Conservation (phyloP, 148 eudicot genomes). For the Spergularia marina region DNA sequence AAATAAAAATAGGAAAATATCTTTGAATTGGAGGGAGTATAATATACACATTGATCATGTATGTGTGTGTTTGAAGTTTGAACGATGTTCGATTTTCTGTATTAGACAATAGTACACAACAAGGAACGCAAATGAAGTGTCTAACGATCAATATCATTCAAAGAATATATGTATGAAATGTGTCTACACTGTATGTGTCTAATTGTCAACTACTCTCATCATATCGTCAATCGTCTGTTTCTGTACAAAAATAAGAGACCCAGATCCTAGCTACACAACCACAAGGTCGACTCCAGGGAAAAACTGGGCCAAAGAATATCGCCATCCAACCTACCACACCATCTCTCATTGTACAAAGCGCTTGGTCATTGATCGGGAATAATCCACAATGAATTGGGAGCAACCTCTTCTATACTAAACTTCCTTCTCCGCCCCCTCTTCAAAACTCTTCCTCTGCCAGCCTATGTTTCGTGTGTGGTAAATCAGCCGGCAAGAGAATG, state of each 20-base stretch:
- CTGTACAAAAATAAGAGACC: conserved; percentile 32
- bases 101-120: background rate
- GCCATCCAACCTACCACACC: conserved; percentile 16
- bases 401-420: conserved; percentile 9
- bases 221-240: conserved; percentile 9
- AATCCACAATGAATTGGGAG: conserved; percentile 19
- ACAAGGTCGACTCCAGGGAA: conserved; percentile 11
- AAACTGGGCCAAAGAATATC: conserved; percentile 20
- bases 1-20: no score
- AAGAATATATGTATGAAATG: conserved; percentile 18
- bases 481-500: conserved; percentile 14
- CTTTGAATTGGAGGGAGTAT: no score
- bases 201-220: conserved; percentile 6
- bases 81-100: no score
- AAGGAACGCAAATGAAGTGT: conserved; percentile 7
- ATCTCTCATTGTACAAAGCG: conserved; percentile 45
- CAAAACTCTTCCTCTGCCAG: background rate
- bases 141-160: conserved; percentile 4
- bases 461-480: background rate
- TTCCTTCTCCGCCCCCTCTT: background rate
- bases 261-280: conserved; percentile 6
- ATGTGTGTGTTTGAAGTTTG: no score
- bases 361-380: conserved; percentile 69
- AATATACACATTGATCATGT: no score
- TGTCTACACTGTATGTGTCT: conserved; percentile 16